A percentile compares a stretch with the other conserved stretches of the same genome.
Evolutionary conservation across 2,329 filamentous ascomycete genomes (phyloP).

Genomic region (Furcasterigmium sp.): DNA sequence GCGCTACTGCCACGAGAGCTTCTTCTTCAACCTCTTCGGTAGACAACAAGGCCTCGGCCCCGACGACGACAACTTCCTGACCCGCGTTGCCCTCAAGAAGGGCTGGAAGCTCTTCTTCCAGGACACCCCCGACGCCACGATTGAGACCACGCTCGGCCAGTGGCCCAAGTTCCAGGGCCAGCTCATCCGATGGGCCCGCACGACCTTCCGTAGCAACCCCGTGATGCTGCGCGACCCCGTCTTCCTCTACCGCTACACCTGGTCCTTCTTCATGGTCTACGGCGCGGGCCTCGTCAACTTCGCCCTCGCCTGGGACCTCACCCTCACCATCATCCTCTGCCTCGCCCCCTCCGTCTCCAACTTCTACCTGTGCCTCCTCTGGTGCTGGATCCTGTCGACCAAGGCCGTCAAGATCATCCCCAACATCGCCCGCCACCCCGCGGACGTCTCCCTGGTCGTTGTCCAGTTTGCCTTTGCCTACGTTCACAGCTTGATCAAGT

Average conservation of each 20-base stretch:
- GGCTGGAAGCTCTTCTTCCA: slow-evolving; percentile 53
- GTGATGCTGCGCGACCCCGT: slow-evolving; percentile 39
- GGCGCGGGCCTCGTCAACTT: slow-evolving; percentile 49
- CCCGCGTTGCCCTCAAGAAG: slow-evolving; percentile 42
- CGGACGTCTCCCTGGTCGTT: slow-evolving; percentile 45
- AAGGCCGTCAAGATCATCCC: slow-evolving; percentile 54
- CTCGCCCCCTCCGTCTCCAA: background rate
- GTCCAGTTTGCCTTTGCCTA: slow-evolving; percentile 51
- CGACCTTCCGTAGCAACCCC: slow-evolving; percentile 52
- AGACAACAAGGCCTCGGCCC: slow-evolving; percentile 36
- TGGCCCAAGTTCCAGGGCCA: slow-evolving; percentile 46
- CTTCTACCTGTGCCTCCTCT: slow-evolving; percentile 8
- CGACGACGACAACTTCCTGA: slow-evolving; percentile 60
- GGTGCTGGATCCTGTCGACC: slow-evolving; percentile 43
- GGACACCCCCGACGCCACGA: slow-evolving; percentile 35
- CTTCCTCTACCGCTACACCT: slow-evolving; percentile 32
- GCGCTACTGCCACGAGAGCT: slow-evolving; percentile 43
- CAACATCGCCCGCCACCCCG: slow-evolving; percentile 44
- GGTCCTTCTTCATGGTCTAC: slow-evolving; percentile 48
- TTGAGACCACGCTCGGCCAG: slow-evolving; percentile 49
- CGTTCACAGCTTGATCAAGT: slow-evolving; percentile 51
- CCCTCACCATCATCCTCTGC: slow-evolving; percentile 40
- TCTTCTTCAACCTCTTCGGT: slow-evolving; percentile 35
- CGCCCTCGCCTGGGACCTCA: slow-evolving; percentile 44
- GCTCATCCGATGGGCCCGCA: slow-evolving; percentile 51